A percentile compares a stretch with the other conserved stretches of the same genome.
phyloP scores from a whole-genome alignment of 768 basidiomycete species.

The Gyrodon lividus region DNA sequence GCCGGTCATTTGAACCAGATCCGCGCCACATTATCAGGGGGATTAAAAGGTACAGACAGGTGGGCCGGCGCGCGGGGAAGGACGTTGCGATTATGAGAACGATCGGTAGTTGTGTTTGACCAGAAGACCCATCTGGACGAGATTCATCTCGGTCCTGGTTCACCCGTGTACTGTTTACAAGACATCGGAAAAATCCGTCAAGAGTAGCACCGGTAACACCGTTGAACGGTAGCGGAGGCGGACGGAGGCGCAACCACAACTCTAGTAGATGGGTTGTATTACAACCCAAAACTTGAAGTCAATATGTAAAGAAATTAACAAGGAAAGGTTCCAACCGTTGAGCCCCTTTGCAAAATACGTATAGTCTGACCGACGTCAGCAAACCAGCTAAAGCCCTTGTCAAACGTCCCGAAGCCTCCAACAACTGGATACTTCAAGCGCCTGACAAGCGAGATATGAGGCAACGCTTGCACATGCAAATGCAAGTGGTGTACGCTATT shows the following conservation, averaged over 20 bases:
- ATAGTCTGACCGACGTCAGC: conserved; percentile 59
- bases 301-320: conserved; percentile 28
- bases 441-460: conserved; percentile 46
- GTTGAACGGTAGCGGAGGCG: too few species aligned
- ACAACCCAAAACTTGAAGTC: neutral
- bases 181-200: neutral
- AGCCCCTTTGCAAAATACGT: conserved; percentile 55
- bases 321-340: conserved; percentile 50
- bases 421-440: conserved; percentile 50
- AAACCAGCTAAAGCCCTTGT: conserved; percentile 78
- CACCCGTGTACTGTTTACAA: neutral
- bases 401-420: conserved; percentile 36
- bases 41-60: too few species aligned
- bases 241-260: too few species aligned
- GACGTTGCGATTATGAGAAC: neutral
- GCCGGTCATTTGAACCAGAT: too few species aligned
- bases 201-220: neutral
- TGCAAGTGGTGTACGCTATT: conserved; percentile 73
- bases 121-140: neutral
- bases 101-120: neutral
- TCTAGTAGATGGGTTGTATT: too few species aligned
- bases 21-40: too few species aligned
- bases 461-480: conserved; percentile 69
- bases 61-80: neutral
- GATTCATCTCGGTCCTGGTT: neutral